Evolutionary conservation across 352 stramenopile species (phyloP).

Genomic region (Pythium apleroticum): DNA sequence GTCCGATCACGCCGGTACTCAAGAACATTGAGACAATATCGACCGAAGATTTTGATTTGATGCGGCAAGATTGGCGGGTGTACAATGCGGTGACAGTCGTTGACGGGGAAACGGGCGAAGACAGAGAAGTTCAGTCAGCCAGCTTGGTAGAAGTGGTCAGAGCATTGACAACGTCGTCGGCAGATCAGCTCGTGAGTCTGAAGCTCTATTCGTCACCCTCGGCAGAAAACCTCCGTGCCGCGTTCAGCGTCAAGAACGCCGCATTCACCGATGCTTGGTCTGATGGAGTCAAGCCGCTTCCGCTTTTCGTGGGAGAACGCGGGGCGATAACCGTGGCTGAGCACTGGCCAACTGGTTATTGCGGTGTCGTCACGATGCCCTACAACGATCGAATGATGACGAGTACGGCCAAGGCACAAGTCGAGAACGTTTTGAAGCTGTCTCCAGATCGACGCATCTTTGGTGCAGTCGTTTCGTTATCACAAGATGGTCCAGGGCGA

Average conservation of each 20-base stretch:
- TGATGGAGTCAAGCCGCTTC: background rate
- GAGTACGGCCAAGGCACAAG: background rate
- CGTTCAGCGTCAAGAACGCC: background rate
- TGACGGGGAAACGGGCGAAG: background rate
- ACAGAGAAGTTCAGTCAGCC: background rate
- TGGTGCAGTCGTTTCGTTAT: background rate
- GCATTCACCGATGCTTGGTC: background rate
- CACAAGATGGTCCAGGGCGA: background rate
- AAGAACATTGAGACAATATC: conserved; percentile 2
- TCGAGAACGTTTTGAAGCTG: background rate
- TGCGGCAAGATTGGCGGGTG: background rate
- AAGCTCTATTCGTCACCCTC: conserved; percentile 1
- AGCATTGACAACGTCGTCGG: background rate
- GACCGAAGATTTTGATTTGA: background rate
- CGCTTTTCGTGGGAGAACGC: background rate
- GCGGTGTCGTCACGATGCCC: background rate
- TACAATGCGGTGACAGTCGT: conserved; percentile 16
- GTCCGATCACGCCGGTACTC: conserved; percentile 15
- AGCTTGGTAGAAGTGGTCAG: background rate
- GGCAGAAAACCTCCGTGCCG: background rate
- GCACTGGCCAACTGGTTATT: background rate
- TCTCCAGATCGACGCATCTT: background rate
- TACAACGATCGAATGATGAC: background rate
- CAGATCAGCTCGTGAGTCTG: background rate
- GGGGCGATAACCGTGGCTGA: background rate